These are phyloP conservation scores for Rickenella mellea DNA, from an alignment of 768 basidiomycete species.

Conservation along the genomic window DNA sequence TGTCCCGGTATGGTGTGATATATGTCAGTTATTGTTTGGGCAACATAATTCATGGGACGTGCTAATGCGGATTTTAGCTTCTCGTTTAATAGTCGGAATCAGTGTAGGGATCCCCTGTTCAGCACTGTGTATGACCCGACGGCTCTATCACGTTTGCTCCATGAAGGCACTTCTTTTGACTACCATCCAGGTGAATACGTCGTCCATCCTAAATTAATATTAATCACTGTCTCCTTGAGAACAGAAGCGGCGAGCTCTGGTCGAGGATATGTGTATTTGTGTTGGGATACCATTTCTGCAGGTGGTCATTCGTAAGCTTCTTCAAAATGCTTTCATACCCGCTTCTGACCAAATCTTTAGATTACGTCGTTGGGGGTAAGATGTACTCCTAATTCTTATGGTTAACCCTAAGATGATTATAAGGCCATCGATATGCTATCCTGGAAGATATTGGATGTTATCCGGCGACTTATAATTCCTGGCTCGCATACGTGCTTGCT, in stretches of 20 bases:
- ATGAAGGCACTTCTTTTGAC: no score
- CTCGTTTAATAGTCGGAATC: slow-evolving; percentile 34
- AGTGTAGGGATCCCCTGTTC: slow-evolving; percentile 35
- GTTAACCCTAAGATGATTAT: no score
- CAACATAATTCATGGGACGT: background rate
- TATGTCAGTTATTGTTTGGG: slow-evolving; percentile 27
- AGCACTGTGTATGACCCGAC: slow-evolving; percentile 40
- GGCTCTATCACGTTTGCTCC: slow-evolving; percentile 39
- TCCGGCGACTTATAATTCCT: slow-evolving; percentile 30
- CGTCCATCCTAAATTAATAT: no score
- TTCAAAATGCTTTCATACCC: no score
- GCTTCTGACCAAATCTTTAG: no score
- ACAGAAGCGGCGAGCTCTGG: background rate
- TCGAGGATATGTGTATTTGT: background rate
- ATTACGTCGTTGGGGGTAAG: slow-evolving; percentile 39
- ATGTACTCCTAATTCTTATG: no score
- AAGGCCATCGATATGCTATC: slow-evolving; percentile 57
- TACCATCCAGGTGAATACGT: no score
- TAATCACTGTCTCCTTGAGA: background rate
- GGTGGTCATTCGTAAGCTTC: background rate
- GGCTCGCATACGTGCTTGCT: slow-evolving; percentile 21
- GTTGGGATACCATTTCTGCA: background rate
- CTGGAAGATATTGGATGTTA: slow-evolving; percentile 46
- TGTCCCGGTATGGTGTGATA: slow-evolving; percentile 59
- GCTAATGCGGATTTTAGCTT: slow-evolving; percentile 22